Evolutionary conservation across 345 rosid genomes (phyloP), one percentile per base, ranked within the genome.

Genomic region (Laguncularia racemosa): DNA sequence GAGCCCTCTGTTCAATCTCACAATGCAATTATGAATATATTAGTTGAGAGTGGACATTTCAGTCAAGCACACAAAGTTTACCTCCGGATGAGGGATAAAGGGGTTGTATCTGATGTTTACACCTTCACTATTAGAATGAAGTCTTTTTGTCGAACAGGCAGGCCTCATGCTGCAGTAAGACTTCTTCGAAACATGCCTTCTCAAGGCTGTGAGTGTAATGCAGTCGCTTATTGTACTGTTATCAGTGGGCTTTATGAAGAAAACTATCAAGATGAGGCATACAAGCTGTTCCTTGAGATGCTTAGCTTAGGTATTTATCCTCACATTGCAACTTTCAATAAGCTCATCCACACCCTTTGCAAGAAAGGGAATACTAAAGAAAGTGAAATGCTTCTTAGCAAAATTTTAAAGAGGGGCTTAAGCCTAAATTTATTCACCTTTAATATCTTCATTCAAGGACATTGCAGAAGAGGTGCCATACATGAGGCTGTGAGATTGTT

Each of bases 1-100:
- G 78, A 71, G 71, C 89, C 86, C 0, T 81, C 95, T 0, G 85
- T 89, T 56, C 71, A 76, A 62, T 86, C 99, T 28, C 77, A 83
- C 51, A 89, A 87, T 53, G 72, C 89, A 5, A 82, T 89, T 53
- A 92, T 89, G 97, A 85, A 88, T 83, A 51, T 92, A 50, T 71
- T 89, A 78, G 87, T 92, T 13, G 96, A 83, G 61, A 56, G 66
- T 62, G 76, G 76, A 0, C 81, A 86, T 76, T 79, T 76, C 64
- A 71, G 78, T 75, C 96, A 86, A 69, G 85, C 85, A 11, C 98
- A 89, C 59, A 84, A 89, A 64, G 97, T 86, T 57, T 89, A 85
- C 58, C 67, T 92, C 88, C 78, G 96, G 73, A 89, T 92, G 96
- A 71, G 58, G 28, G 83, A 83, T 55, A 75, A 68, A 44, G 89